Percentiles rank a stretch among this genome's conserved stretches.
Evolutionary conservation across 129 eudicot genomes (phyloP).

Genomic region (Silybum marianum): DNA sequence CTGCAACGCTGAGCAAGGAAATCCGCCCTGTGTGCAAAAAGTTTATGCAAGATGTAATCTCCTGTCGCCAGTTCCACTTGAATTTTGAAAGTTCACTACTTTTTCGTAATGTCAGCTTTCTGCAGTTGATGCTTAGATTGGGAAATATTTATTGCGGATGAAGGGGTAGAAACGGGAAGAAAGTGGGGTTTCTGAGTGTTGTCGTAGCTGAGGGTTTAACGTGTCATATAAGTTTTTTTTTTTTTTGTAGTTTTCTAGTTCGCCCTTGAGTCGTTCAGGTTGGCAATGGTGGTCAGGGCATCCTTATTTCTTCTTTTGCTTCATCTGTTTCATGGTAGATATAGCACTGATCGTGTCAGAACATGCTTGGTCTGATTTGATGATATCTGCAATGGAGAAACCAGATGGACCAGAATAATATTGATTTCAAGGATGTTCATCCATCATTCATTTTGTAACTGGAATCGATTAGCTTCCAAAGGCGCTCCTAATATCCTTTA

Average conservation of each 20-base stretch:
- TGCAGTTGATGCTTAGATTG: constrained; percentile 8
- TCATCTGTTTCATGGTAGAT: constrained; percentile 4
- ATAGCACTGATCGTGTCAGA: background rate
- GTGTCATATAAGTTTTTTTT: background rate
- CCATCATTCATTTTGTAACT: constrained; percentile 4
- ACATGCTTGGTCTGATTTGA: constrained; percentile 16
- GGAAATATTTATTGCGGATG: background rate
- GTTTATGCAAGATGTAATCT: constrained; percentile 97
- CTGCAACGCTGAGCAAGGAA: constrained; percentile 91
- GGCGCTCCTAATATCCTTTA: constrained; percentile 65
- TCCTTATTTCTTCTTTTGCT: background rate
- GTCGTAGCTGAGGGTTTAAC: background rate
- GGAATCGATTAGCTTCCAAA: constrained; percentile 48
- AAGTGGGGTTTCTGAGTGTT: background rate
- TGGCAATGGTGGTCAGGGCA: constrained; percentile 13
- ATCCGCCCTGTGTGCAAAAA: constrained; percentile 95
- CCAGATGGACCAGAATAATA: constrained; percentile 32
- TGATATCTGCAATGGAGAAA: constrained; percentile 41
- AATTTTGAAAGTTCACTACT: constrained; percentile 49
- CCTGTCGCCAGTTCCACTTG: constrained; percentile 57
- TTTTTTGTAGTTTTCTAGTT: constrained; percentile 14
- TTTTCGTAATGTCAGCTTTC: constrained; percentile 45
- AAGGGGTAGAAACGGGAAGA: constrained; percentile 4
- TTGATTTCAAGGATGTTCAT: constrained; percentile 4
- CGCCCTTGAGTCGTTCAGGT: background rate